Base-by-base conservation (phyloP, 2,329 filamentous ascomycete genomes). In the Daldinia sp. region DNA sequence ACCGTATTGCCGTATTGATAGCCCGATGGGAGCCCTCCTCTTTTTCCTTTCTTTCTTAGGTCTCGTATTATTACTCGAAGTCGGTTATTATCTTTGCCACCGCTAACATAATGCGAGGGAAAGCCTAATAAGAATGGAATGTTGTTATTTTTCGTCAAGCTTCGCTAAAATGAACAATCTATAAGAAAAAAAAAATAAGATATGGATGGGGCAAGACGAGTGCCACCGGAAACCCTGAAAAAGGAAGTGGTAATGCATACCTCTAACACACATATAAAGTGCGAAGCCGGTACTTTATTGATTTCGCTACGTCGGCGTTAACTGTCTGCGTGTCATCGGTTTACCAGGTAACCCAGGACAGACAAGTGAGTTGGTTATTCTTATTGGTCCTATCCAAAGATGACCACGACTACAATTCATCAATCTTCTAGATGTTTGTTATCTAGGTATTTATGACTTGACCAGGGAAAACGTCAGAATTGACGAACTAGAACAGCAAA, bases 261-360 rank as follows among this genome's bases (percentile, higher is more conserved):
- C 39, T 42, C 13, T 26, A 6, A 10, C 20, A 44, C 41, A 20
- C 6, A 44, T 23, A 44, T 30, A 50, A 50, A 30, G 26, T 30
- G 23, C 46, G 26, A 50, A 51, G 6, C 6, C 26, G 26, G 48
- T 51, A 51, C 6, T 61, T 61, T 68, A 55, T 30, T 53, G 33
- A 65, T 46, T 50, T 64, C 10, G 56, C 42, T 57, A 56, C 63
- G 39, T 68, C 50, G 65, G 62, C 63, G 61, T 68, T 60, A 59
- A 54, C 58, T 50, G 57, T 57, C 41, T 54, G 48, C 60, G 61
- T 65, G 57, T 63, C 55, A 65, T 68, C 62, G 44, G 59, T 68
- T 68, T 70, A 67, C 63, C 60, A 65, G 61, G 61, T 62, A 64
- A 67, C 60, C 63, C 35, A 55, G 41, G 18, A 37, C 2, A 54